Base-by-base conservation (phyloP, 805 yeast genomes). In the Metschnikowia lochheadii region DNA sequence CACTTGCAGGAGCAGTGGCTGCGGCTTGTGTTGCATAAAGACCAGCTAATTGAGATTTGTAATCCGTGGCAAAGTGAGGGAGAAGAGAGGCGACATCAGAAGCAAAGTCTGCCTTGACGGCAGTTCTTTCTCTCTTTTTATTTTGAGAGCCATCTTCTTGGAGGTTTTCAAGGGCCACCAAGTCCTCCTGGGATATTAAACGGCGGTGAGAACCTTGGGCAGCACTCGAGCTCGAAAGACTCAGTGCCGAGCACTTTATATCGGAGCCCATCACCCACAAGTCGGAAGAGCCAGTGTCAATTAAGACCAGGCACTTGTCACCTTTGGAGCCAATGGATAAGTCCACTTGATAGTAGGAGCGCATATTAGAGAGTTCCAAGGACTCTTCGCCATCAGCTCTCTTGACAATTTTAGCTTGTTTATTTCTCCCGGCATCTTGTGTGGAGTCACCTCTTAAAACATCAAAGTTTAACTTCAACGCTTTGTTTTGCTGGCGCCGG, bases 281-380 rank as follows among this genome's bases (percentile, higher is more conserved):
- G 55, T 73, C 78, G 6, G 75, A 68, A 7, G 76, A 70, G 13
- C 78, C 78, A 15, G 78, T 73, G 53, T 73, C 78, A 8, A 73
- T 65, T 53, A 72, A 61, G 3, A 71, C 73, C n/a, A 60, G 61
- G n/a, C 62, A 64, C 32, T 37, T 39, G 40, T 51, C 56, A 14
- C 44, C 47, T 15, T 54, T 39, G 10, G 56, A 49, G 17, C 61
- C 61, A n/a, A 57, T n/a, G 36, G 39, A 36, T 1, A 56, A 31
- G 15, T 50, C 49, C 44, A 56, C 44, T 18, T 48, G 46, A 47
- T 57, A 57, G 46, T 47, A 49, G 6, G 53, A 52, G 13, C 49
- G 53, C 36, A 44, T 46, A 29, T 49, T 46, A 39, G 47, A 36
- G n/a, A 52, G 48, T 13, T 38, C 39, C 14, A 53, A 49, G n/a